Evolutionary conservation across 164 flowering plant genomes (phyloP).

Genomic region (Buxus sempervirens): DNA sequence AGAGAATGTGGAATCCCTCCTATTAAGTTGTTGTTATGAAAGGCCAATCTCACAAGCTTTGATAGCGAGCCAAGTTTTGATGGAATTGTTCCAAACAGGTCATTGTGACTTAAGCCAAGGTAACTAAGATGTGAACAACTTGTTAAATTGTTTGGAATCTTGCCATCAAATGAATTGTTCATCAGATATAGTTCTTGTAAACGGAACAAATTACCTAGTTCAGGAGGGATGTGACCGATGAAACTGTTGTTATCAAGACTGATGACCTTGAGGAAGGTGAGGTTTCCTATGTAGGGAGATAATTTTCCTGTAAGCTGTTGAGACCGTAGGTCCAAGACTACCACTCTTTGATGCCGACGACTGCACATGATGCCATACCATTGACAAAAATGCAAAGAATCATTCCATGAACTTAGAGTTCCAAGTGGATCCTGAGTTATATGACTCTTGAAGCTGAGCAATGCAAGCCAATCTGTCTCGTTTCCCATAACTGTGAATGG

Average conservation of each 20-base stretch:
- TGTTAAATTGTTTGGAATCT: slow-evolving; percentile 12
- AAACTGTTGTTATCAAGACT: slow-evolving; percentile 6
- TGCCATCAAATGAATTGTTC: slow-evolving; percentile 13
- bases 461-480: slow-evolving; percentile 11
- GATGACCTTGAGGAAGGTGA: slow-evolving; percentile 8
- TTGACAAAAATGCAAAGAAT: slow-evolving; percentile 18
- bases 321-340: background rate
- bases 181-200: background rate
- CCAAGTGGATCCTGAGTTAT: slow-evolving; percentile 9
- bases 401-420: slow-evolving; percentile 14
- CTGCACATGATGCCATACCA: slow-evolving; percentile 23
- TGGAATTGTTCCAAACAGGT: background rate
- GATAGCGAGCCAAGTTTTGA: background rate
- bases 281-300: slow-evolving; percentile 19
- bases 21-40: background rate
- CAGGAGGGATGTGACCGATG: slow-evolving; percentile 14
- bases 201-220: slow-evolving; percentile 11
- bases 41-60: background rate
- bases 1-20: slow-evolving; percentile 7
- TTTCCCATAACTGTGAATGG: background rate
- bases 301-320: background rate
- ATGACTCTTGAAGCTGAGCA: slow-evolving; percentile 9
- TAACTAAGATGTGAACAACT: background rate
- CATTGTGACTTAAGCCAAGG: background rate
- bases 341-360: slow-evolving; percentile 8